Conservation (phyloP, 75 land plant species). For the Adiantum capillusveneris region DNA sequence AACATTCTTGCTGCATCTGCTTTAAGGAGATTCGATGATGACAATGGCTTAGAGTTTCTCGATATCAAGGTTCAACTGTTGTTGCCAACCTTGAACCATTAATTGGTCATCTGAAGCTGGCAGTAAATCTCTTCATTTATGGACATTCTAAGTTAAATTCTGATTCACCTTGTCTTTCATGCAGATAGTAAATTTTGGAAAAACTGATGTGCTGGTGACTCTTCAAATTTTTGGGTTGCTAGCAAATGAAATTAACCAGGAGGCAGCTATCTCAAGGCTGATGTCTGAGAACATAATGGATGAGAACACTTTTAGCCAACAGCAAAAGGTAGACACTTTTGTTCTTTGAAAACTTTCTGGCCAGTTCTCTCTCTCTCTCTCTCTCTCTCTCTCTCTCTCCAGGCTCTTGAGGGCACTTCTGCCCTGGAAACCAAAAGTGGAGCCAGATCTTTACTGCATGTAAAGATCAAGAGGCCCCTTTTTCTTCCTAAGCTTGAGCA, state of each 20-base stretch:
- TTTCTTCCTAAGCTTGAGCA: too few relatives aligned
- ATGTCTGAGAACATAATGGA: conserved; percentile 10
- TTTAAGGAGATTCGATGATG: conserved; percentile 31
- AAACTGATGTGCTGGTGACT: neutral
- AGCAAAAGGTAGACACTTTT: conserved; percentile 5
- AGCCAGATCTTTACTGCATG: too few relatives aligned
- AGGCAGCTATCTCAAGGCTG: conserved; percentile 3
- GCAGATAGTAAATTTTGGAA: conserved; percentile 14
- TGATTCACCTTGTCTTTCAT: neutral
- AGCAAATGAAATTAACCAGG: neutral
- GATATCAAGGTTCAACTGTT: conserved; percentile 2
- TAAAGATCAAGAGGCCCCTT: too few relatives aligned
- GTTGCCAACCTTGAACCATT: neutral
- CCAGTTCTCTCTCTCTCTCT: too few relatives aligned
- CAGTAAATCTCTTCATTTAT: neutral
- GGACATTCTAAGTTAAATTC: neutral
- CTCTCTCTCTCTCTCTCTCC: too few relatives aligned
- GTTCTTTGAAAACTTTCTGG: too few relatives aligned
- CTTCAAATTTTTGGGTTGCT: neutral
- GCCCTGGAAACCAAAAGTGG: too few relatives aligned
- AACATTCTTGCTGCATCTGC: conserved; percentile 50
- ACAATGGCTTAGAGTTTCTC: conserved; percentile 8
- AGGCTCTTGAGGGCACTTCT: too few relatives aligned
- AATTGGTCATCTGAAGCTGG: neutral
- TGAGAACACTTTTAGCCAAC: conserved; percentile 15